Base-by-base conservation (phyloP, 108 stramenopile genomes). In the Skeletonema marinoi region DNA sequence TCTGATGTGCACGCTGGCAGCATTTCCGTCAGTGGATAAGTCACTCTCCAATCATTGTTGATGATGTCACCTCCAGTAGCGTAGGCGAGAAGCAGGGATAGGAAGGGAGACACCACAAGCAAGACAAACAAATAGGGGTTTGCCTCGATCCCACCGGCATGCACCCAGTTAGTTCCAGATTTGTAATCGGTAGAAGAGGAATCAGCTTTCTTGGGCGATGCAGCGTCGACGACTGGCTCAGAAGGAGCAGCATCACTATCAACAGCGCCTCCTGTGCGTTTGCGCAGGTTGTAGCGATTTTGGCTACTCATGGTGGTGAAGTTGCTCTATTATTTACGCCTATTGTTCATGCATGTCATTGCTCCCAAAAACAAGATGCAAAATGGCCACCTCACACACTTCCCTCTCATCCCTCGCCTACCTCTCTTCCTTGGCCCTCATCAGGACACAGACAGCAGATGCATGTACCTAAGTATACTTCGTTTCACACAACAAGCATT, bases 61-160 rank as follows among this genome's bases (percentile, higher is more conserved):
- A 39, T 70, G 12, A 86, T 83, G 46, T 82, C 82, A n/a, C 59
- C 59, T 30, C 78, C 80, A 1, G 87, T 88, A 51, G 77, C 30
- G 73, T 88, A 84, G 2, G 87, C 85, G 10, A 88, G 60, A 51
- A 88, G 79, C 25, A 88, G 70, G 31, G 85, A 86, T 41, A 86
- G 72, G 64, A 88, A 86, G 31, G 87, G 87, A 68, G 87, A 78
- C 10, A 82, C 68, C 5, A 88, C 50, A 39, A 86, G 16, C 44
- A 88, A 61, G 0, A 64, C 85, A 65, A 88, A 88, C 25, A 88
- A 71, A 65, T 84, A 86, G n/a, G 87, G 85, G 48, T 88, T 86
- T 13, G 85, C 74, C 60, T 88, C 87, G 65, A 88, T 81, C 32
- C 87, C 87, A 30, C 83, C 87, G 6, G 59, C 78, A 68, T 83